These are phyloP conservation scores for Rhododendron mucronatum DNA, from an alignment of 148 eudicot genomes.

Conservation along the genomic window DNA sequence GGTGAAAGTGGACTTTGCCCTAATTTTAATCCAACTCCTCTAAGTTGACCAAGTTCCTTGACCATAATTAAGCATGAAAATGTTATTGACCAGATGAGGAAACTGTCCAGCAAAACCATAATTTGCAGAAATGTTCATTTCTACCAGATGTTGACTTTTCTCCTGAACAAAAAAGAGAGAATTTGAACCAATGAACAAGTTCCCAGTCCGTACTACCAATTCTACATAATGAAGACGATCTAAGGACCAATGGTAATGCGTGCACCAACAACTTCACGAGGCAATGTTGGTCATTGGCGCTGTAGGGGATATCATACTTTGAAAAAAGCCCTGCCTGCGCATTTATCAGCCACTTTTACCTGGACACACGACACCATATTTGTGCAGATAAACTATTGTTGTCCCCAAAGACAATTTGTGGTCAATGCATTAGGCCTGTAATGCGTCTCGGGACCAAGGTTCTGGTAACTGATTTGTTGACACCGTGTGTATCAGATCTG, in stretches of 20 bases:
- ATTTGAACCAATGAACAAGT: not conserved
- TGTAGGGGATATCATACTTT: not conserved
- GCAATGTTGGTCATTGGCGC: not conserved
- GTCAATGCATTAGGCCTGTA: not conserved
- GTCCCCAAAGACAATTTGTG: not conserved
- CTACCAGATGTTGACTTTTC: not conserved
- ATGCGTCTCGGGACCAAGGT: not conserved
- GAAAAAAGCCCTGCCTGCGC: not conserved
- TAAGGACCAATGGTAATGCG: not conserved
- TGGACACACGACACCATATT: not conserved
- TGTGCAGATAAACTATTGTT: not conserved
- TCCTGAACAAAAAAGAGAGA: not conserved
- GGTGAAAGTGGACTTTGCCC: too few relatives aligned
- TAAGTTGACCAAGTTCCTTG: not conserved
- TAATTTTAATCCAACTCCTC: not conserved
- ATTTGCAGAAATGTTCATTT: not conserved
- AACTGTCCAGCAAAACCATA: not conserved
- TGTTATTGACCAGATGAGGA: not conserved
- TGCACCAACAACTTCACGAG: not conserved
- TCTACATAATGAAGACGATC: not conserved
- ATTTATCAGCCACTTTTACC: not conserved
- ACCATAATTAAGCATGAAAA: not conserved
- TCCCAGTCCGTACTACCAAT: not conserved
- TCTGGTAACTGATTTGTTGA: not conserved
- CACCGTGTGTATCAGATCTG: not conserved